phyloP scores from a whole-genome alignment of 2,329 filamentous ascomycete species.

The Fusarium verticillioides region DNA sequence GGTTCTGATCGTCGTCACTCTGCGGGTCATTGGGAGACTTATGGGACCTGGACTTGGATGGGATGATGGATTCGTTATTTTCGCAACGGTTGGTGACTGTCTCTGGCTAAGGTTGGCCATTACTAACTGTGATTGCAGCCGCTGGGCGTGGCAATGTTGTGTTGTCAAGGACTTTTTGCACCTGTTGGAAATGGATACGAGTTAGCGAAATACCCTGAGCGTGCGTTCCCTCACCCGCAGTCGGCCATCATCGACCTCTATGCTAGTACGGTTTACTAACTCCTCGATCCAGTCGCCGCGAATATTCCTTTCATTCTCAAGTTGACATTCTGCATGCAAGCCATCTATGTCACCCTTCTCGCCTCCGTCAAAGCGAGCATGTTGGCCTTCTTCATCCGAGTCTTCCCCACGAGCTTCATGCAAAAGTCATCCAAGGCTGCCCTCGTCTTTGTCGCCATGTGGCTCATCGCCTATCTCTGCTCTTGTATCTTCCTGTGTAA shows the following conservation, averaged over 20 bases:
- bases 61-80: conserved; percentile 48
- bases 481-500: conserved; percentile 58
- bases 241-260: not conserved
- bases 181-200: conserved; percentile 42
- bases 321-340: conserved; percentile 45
- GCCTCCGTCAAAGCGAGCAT: conserved; percentile 44
- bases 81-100: conserved; percentile 37
- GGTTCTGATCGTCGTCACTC: conserved; percentile 43
- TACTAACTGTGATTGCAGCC: conserved; percentile 34
- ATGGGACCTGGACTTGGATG: conserved; percentile 48
- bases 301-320: conserved; percentile 45
- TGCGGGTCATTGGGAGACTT: conserved; percentile 45
- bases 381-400: conserved; percentile 44
- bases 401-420: conserved; percentile 44
- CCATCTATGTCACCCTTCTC: conserved; percentile 41
- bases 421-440: conserved; percentile 46
- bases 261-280: not conserved
- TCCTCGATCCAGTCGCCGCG: not conserved
- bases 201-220: conserved; percentile 23
- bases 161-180: conserved; percentile 44
- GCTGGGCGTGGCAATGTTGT: conserved; percentile 42
- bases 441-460: conserved; percentile 51
- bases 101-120: too few species aligned
- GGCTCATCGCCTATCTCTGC: conserved; percentile 56
- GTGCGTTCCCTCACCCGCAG: conserved; percentile 19